Percentiles rank a stretch among this genome's conserved stretches.
Evolutionary conservation across 805 yeast genomes (phyloP).

Genomic region (Candida broadrunensis): DNA sequence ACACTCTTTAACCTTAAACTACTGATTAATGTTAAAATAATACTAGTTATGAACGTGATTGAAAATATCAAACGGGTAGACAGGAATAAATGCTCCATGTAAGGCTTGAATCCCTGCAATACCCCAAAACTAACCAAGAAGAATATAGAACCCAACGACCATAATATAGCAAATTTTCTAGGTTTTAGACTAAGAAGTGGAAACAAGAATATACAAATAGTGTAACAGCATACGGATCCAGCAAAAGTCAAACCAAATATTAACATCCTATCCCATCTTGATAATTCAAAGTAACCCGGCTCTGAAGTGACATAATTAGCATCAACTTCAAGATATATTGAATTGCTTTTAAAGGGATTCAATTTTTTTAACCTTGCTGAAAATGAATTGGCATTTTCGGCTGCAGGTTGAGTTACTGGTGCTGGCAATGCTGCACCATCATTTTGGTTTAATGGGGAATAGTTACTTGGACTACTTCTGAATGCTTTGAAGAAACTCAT

Average conservation of each 20-base stretch:
- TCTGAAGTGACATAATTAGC: constrained; percentile 42
- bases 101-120: constrained; percentile 39
- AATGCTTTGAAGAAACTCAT: constrained; percentile 42
- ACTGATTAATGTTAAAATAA: constrained; percentile 36
- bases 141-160: constrained; percentile 46
- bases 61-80: constrained; percentile 40
- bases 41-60: constrained; percentile 35
- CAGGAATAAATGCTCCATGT: constrained; percentile 38
- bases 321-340: constrained; percentile 40
- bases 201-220: constrained; percentile 41
- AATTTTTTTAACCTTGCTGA: constrained; percentile 28
- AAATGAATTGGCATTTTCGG: constrained; percentile 17
- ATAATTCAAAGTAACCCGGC: constrained; percentile 41
- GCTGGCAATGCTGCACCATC: constrained; percentile 37
- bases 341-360: constrained; percentile 37
- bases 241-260: constrained; percentile 43
- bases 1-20: constrained; percentile 36
- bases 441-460: constrained; percentile 30
- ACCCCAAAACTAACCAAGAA: constrained; percentile 46
- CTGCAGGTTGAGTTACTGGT: constrained; percentile 29
- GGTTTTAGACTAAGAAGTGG: constrained; percentile 43
- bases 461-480: constrained; percentile 11
- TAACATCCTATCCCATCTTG: constrained; percentile 46
- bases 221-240: constrained; percentile 39
- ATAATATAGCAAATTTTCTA: constrained; percentile 43